These are phyloP conservation scores for Ammopiptanthus mongolicus DNA, from an alignment of 306 rosid genomes.

Conservation along the genomic window DNA sequence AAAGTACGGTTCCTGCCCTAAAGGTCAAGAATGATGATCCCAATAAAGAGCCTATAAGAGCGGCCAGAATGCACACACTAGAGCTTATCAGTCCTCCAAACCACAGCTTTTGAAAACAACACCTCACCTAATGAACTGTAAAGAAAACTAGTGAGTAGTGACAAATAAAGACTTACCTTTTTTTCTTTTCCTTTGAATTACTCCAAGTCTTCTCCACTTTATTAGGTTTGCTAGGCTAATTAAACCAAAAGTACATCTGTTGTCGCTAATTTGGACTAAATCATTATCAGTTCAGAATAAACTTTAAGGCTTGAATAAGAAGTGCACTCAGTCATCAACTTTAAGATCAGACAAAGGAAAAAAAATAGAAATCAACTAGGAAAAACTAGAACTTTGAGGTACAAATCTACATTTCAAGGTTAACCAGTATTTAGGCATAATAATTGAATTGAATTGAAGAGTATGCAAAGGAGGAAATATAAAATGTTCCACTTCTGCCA, in stretches of 20 bases:
- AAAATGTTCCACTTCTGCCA: slow-evolving; percentile 8
- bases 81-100: too few species aligned
- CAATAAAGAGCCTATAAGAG: too few species aligned
- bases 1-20: too few species aligned
- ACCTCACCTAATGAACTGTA: too few species aligned
- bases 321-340: background rate
- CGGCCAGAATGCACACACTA: too few species aligned
- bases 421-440: background rate
- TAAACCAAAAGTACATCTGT: background rate
- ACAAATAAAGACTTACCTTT: background rate
- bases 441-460: background rate
- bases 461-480: background rate
- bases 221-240: background rate
- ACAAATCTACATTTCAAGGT: background rate
- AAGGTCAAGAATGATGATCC: too few species aligned
- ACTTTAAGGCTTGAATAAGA: background rate
- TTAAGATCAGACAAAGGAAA: background rate
- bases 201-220: background rate
- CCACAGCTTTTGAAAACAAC: too few species aligned
- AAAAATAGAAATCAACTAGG: background rate
- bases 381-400: background rate
- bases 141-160: too few species aligned
- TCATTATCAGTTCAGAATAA: background rate
- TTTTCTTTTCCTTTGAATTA: background rate
- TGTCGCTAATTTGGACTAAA: slow-evolving; percentile 4